Evolutionary conservation across 371 early-diverging fungal species (phyloP).

Genomic region (Apophysomyces variabilis): DNA sequence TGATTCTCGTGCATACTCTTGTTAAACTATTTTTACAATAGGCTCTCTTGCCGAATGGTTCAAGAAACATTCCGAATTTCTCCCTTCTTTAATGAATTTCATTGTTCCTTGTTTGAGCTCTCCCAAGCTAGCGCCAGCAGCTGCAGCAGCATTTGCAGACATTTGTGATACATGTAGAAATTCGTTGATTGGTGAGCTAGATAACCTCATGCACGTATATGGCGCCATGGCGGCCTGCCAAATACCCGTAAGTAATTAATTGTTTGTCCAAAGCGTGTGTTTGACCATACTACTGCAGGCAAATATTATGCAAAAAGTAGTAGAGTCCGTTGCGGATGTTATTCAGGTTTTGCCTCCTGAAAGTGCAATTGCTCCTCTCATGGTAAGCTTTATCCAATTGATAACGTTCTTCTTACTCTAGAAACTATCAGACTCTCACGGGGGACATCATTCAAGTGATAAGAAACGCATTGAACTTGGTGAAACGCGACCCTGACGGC

Average conservation of each 20-base stretch:
- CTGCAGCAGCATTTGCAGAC: conserved; percentile 69
- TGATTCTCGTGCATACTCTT: neutral
- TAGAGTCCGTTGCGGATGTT: conserved; percentile 75
- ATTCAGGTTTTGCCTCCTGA: conserved; percentile 68
- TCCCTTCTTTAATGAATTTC: conserved; percentile 65
- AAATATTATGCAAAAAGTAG: conserved; percentile 68
- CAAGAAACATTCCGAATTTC: conserved; percentile 62
- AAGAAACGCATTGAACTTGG: conserved; percentile 27
- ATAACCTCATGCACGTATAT: conserved; percentile 66
- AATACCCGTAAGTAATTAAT: conserved; percentile 40
- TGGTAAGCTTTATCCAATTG: conserved; percentile 40
- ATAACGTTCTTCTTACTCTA: neutral
- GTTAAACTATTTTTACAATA: conserved; percentile 16
- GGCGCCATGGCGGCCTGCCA: conserved; percentile 42
- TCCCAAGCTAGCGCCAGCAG: conserved; percentile 63
- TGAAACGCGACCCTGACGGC: conserved; percentile 20
- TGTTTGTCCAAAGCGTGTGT: conserved; percentile 9
- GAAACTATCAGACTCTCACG: conserved; percentile 38
- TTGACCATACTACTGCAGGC: conserved; percentile 22
- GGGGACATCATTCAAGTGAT: conserved; percentile 49
- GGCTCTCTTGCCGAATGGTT: conserved; percentile 81
- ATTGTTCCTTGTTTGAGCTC: conserved; percentile 68
- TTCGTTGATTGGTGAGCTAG: conserved; percentile 64
- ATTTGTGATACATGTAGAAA: conserved; percentile 80
- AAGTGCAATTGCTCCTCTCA: conserved; percentile 56